Base-by-base conservation (phyloP, 1,284 basidiomycete genomes). In the Leucoagaricus sp. region DNA sequence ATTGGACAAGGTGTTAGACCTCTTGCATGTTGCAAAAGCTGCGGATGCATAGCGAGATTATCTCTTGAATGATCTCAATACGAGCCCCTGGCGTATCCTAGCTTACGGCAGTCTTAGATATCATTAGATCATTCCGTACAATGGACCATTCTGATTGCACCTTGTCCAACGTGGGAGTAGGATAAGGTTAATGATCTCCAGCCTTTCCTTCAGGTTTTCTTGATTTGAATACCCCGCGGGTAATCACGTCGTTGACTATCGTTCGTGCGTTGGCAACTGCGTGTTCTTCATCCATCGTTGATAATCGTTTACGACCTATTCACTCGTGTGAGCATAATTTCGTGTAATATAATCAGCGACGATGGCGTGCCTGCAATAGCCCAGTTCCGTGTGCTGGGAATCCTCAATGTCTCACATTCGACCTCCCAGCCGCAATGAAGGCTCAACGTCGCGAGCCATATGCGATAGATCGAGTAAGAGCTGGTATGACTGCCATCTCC, bases 371-470 rank as follows among this genome's bases (percentile, higher is more conserved):
- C 94, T 29, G 96, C 72, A 46, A 97, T 82, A 1, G 89, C 91
- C 93, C 95, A 97, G 66, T 95, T 95, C 59, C 93, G 83, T 26
- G 96, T 97, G 68, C 89, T 93, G 0, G 96, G 96, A 17, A 98
- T 96, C 45, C 96, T 78, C 58, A 98, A 70, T 28, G 79, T 84
- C 69, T 98, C 96, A 60, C 86, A 85, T 69, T 98, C 95, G 7
- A 94, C 79, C 53, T 83, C 75, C 92, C 94, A 98, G 0, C 96
- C 96, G 64, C 86, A 88, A 64, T 83, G 73, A 52, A 84, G 66
- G 50, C 85, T 88, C 61, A 88, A 70, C 59, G 78, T 79, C 0
- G 89, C 90, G 29, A 95, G 72, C 91, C 91, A 96, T 58, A 92
- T 85, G 23, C 93, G 77, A 73, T 94, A 96, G 65, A 78, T 78